Conservation (phyloP, 176 grass and related monocot genomes). For the Miscanthus lutarioriparius region DNA sequence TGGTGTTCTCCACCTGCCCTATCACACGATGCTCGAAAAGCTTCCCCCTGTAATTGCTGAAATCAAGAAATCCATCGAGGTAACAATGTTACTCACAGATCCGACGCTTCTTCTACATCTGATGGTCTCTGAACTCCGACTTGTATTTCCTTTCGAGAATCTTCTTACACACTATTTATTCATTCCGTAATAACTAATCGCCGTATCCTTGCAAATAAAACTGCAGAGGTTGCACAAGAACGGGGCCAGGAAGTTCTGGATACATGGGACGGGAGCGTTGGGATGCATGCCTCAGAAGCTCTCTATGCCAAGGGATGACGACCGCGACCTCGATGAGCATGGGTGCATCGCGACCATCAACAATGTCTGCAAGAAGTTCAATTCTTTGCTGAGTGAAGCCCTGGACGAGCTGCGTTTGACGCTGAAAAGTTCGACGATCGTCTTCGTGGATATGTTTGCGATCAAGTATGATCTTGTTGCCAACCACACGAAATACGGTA, state of each 20-base stretch:
- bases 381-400: slow-evolving; percentile 48
- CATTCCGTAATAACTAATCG: neutral
- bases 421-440: slow-evolving; percentile 51
- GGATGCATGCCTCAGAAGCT: slow-evolving; percentile 90
- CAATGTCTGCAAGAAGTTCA: slow-evolving; percentile 70
- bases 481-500: slow-evolving; percentile 64
- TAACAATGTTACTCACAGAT: slow-evolving; percentile 24
- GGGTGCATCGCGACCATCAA: slow-evolving; percentile 64
- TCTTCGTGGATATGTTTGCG: slow-evolving; percentile 71
- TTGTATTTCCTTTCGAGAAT: neutral
- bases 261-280: slow-evolving; percentile 69
- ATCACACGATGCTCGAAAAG: slow-evolving; percentile 47
- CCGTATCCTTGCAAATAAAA: neutral
- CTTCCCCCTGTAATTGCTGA: slow-evolving; percentile 60
- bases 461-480: slow-evolving; percentile 89
- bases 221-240: slow-evolving; percentile 68
- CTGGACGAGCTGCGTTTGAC: slow-evolving; percentile 51
- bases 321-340: slow-evolving; percentile 48
- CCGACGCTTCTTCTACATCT: neutral
- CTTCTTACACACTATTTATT: neutral
- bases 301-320: slow-evolving; percentile 41
- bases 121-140: neutral
- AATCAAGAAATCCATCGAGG: slow-evolving; percentile 69
- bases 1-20: slow-evolving; percentile 49
- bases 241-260: slow-evolving; percentile 73